phyloP scores from a whole-genome alignment of 352 stramenopile genomes.

The Phytophthora foliorum region DNA sequence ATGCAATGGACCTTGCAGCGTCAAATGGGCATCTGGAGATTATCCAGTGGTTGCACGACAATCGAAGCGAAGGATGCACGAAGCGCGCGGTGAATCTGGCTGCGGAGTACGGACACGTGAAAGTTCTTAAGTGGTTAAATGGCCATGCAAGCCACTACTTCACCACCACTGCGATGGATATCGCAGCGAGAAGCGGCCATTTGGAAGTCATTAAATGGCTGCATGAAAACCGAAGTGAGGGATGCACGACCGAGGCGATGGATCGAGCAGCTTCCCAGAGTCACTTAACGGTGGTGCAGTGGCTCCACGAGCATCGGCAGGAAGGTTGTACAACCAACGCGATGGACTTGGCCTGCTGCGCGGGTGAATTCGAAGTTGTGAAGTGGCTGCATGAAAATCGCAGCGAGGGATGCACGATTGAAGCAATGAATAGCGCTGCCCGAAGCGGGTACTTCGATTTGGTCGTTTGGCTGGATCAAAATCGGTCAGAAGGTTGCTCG shows the following conservation, averaged over 20 bases:
- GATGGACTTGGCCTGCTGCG: not conserved
- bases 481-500: not conserved
- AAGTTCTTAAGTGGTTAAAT: not conserved
- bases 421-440: not conserved
- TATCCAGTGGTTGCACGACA: not conserved
- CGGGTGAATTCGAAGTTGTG: not conserved
- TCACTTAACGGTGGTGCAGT: too few species aligned
- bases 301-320: not conserved
- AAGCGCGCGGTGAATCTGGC: not conserved
- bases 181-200: not conserved
- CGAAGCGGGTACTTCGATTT: too few species aligned
- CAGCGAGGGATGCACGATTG: not conserved
- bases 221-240: not conserved
- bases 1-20: not conserved
- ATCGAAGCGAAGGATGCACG: not conserved
- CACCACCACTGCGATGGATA: not conserved
- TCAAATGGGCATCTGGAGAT: not conserved
- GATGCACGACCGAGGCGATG: not conserved
- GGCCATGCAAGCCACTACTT: not conserved
- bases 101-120: not conserved
- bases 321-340: not conserved
- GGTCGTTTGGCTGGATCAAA: not conserved
- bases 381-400: constrained; percentile 6
- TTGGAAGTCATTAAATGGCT: not conserved
- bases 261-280: too few species aligned